phyloP scores from a whole-genome alignment of 129 eudicot genomes.

The Centrapalus pauciflorus region DNA sequence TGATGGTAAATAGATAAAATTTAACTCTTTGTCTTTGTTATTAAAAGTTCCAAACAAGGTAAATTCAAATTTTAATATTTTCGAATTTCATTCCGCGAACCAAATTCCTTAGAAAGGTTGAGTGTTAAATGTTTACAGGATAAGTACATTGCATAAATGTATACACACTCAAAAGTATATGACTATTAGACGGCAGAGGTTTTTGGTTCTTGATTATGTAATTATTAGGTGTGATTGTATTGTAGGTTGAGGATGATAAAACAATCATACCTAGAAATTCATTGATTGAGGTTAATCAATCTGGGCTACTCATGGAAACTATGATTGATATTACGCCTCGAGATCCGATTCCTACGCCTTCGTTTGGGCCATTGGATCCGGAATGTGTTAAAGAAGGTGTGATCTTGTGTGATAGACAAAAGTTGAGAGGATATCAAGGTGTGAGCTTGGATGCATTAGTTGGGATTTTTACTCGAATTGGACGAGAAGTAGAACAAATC shows the following conservation, averaged over 20 bases:
- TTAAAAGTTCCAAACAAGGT: too few relatives aligned
- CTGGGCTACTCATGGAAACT: constrained; percentile 94
- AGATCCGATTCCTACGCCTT: constrained; percentile 79
- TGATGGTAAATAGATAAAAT: too few relatives aligned
- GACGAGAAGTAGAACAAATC: constrained; percentile 79
- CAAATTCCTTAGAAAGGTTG: too few relatives aligned
- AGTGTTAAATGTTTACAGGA: too few relatives aligned
- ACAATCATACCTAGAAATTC: constrained; percentile 78
- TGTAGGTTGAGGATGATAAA: constrained; percentile 88
- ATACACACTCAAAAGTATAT: too few relatives aligned
- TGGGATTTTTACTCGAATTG: constrained; percentile 84
- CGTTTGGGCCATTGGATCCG: constrained; percentile 71
- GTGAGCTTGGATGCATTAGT: constrained; percentile 90
- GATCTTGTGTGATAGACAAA: constrained; percentile 80
- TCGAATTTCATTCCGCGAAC: too few relatives aligned
- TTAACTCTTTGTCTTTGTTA: too few relatives aligned
- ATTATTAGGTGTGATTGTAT: constrained; percentile 10
- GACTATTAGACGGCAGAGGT: too few relatives aligned
- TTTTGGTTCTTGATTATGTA: neutral
- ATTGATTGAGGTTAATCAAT: constrained; percentile 84
- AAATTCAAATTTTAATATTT: too few relatives aligned
- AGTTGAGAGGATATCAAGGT: constrained; percentile 73
- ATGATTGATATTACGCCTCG: constrained; percentile 89
- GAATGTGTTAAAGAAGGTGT: constrained; percentile 76
- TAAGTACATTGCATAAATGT: too few relatives aligned